phyloP scores from a whole-genome alignment of 164 flowering plant species.

The Dillenia turbinata region DNA sequence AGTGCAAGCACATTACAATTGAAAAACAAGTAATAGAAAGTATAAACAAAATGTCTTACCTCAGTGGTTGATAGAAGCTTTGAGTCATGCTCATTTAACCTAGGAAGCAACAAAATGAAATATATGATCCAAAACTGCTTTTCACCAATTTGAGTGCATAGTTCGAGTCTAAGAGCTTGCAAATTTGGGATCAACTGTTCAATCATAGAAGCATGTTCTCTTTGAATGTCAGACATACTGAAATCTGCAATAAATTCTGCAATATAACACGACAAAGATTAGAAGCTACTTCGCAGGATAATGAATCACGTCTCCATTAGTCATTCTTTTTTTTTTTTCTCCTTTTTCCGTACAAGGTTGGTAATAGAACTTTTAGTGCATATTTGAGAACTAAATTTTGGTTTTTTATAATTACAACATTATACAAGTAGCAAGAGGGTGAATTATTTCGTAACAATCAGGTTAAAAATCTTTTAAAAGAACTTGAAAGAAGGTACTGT shows the following conservation, averaged over 20 bases:
- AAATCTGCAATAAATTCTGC: constrained; percentile 62
- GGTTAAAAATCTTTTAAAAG: too few species aligned
- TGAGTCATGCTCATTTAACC: constrained; percentile 37
- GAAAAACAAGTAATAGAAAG: not conserved
- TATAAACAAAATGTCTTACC: constrained; percentile 31
- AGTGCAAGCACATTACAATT: not conserved
- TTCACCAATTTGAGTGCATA: constrained; percentile 35
- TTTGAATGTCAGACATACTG: constrained; percentile 47
- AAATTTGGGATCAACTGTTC: constrained; percentile 48
- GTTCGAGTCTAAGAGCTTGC: constrained; percentile 29
- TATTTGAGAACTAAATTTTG: too few species aligned
- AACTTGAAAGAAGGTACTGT: too few species aligned
- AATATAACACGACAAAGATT: constrained; percentile 7
- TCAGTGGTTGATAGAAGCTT: constrained; percentile 48
- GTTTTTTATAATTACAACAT: too few species aligned
- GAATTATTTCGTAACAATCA: too few species aligned
- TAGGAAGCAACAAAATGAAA: constrained; percentile 58
- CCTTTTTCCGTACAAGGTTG: too few species aligned
- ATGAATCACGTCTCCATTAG: too few species aligned
- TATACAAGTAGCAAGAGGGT: too few species aligned
- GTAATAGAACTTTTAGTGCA: too few species aligned
- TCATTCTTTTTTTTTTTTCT: too few species aligned
- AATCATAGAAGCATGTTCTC: constrained; percentile 46
- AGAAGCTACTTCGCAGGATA: not conserved
- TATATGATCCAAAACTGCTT: constrained; percentile 65